These are phyloP conservation scores for Coprinopsis strossmayeri DNA, from an alignment of 768 basidiomycete genomes.

Conservation along the genomic window DNA sequence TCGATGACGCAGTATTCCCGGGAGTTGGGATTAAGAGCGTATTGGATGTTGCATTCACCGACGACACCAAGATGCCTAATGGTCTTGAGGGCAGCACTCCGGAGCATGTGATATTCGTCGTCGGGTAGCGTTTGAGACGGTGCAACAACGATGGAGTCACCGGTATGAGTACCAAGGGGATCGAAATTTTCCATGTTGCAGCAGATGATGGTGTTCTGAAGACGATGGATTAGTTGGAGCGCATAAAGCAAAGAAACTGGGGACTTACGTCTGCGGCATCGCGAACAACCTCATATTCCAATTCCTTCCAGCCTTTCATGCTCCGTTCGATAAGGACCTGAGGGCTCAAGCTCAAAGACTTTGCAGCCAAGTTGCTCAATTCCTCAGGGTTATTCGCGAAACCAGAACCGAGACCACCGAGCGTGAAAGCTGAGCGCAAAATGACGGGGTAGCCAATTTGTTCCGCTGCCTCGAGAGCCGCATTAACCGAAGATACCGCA, in stretches of 20 bases:
- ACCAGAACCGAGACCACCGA: conserved; percentile 97
- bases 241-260: conserved; percentile 1
- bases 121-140: conserved; percentile 97
- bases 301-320: conserved; percentile 99
- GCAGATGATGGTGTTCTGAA: conserved; percentile 96
- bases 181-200: conserved; percentile 99
- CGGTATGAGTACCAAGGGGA: conserved; percentile 97
- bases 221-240: conserved; percentile 11
- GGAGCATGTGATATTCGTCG: conserved; percentile 98
- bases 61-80: conserved; percentile 87
- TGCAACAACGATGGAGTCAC: conserved; percentile 98
- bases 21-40: conserved; percentile 89
- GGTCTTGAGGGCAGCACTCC: conserved; percentile 95
- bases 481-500: conserved; percentile 93
- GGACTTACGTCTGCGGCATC: conserved; percentile 89
- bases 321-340: conserved; percentile 96
- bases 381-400: conserved; percentile 95
- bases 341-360: conserved; percentile 82
- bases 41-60: conserved; percentile 97
- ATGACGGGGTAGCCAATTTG: conserved; percentile 96
- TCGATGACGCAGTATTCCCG: conserved; percentile 98
- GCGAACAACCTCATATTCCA: conserved; percentile 98
- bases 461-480: conserved; percentile 86
- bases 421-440: conserved; percentile 91
- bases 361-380: conserved; percentile 89